Base-by-base conservation (phyloP, 352 stramenopile genomes). In the Phytophthora idaei region DNA sequence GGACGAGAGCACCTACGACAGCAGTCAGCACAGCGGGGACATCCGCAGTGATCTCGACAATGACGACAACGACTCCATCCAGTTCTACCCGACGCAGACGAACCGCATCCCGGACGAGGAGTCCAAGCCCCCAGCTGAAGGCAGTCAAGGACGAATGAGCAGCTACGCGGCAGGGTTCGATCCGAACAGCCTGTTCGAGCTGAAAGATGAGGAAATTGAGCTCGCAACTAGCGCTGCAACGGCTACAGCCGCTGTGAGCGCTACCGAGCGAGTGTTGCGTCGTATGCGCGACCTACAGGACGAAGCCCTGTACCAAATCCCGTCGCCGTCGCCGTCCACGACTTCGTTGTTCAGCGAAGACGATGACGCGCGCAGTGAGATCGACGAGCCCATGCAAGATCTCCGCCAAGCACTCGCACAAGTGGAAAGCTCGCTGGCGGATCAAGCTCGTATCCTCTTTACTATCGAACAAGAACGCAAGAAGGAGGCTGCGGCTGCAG, bases 401-500 rank as follows among this genome's bases (percentile, higher is more conserved):
- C 47, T 74, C 7, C 61, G 61, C 1, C 64, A 67, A 36, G 71
- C 70, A 41, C 75, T 87, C 15, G 57, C 69, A 14, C 71, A 86
- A 49, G 78, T 88, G 4, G 74, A 88, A 62, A 78, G 67, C 51
- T 78, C 82, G 8, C 73, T 90, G 39, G 82, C 78, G 7, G 75
- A 82, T 59, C 78, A 90, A 58, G 78, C 77, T 39, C 67, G 77
- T 59, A 56, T 90, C 8, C 67, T 90, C 1, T 77, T 77, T 32
- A 71, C 58, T 9, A 73, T 89, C 54, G 64, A 83, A 44, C 73
- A 74, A 32, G 74, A 87, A 36, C 75, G 67, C 34, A 70, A 79
- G n/a, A 69, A 71, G 29, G 32, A 82, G 12, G 52, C 45, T 8
- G 34, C 37, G 14, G 47, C 47, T 28, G 41, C 41, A 28, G 36